phyloP scores from a whole-genome alignment of 2,329 filamentous ascomycete species.

The Alternaria panax region DNA sequence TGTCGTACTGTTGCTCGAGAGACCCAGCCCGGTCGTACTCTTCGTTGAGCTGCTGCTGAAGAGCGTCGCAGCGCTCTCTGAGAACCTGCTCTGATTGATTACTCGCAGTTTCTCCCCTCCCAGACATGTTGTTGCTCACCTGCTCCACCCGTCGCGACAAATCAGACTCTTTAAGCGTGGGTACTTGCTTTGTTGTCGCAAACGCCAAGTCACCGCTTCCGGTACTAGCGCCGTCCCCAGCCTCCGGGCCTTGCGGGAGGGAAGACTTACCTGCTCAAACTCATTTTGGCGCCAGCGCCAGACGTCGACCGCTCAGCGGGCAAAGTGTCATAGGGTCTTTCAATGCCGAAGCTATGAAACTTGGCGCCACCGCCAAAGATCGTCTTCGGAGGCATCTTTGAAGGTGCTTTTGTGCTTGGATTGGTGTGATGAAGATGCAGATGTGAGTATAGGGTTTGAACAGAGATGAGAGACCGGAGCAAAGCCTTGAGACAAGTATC shows the following conservation, averaged over 20 bases:
- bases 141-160: slow-evolving; percentile 3
- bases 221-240: slow-evolving; percentile 8
- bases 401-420: not conserved
- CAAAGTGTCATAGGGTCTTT: not conserved
- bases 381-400: slow-evolving; percentile 2
- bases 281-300: slow-evolving; percentile 13
- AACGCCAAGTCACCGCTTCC: slow-evolving; percentile 11
- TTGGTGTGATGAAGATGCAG: not conserved
- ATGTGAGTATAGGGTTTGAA: not conserved
- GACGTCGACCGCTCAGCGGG: not conserved
- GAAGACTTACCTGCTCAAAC: slow-evolving; percentile 10
- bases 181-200: slow-evolving; percentile 18
- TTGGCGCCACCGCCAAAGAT: not conserved
- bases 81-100: not conserved
- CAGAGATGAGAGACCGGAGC: not conserved
- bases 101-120: not conserved
- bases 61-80: not conserved
- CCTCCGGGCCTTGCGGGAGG: slow-evolving; percentile 3
- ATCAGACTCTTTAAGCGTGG: slow-evolving; percentile 8
- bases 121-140: slow-evolving; percentile 12
- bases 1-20: slow-evolving; percentile 2
- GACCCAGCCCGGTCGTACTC: slow-evolving; percentile 2
- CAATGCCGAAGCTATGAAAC: not conserved
- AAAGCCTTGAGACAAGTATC: not conserved
- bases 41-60: not conserved